These are phyloP conservation scores for Xylariaceae sp. DNA, from an alignment of 2,329 filamentous ascomycete genomes.

Conservation along the genomic window DNA sequence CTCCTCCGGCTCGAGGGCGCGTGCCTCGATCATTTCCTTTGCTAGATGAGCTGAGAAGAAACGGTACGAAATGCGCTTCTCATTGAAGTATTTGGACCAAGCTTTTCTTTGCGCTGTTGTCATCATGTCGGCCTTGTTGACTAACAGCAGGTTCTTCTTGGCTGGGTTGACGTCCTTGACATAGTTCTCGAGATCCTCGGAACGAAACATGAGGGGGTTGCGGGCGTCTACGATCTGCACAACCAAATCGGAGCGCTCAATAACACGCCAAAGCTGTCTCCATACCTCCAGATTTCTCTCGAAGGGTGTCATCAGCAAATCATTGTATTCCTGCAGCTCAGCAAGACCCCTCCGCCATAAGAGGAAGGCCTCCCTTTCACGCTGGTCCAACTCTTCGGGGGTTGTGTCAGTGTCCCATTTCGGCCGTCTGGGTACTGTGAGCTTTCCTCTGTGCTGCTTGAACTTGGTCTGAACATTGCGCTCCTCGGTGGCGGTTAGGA, in stretches of 20 bases:
- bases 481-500: slow-evolving; percentile 84
- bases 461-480: slow-evolving; percentile 76
- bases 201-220: slow-evolving; percentile 91
- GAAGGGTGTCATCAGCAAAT: slow-evolving; percentile 95
- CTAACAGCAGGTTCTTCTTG: slow-evolving; percentile 87
- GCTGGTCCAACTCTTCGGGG: slow-evolving; percentile 71
- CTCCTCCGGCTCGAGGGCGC: slow-evolving; percentile 50
- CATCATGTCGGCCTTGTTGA: slow-evolving; percentile 99
- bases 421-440: slow-evolving; percentile 88
- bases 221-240: slow-evolving; percentile 98
- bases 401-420: slow-evolving; percentile 87
- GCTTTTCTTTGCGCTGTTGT: slow-evolving; percentile 74
- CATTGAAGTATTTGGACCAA: slow-evolving; percentile 85
- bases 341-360: slow-evolving; percentile 88
- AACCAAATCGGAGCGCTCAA: slow-evolving; percentile 90
- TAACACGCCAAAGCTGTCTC: slow-evolving; percentile 96
- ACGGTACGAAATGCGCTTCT: slow-evolving; percentile 79
- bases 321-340: slow-evolving; percentile 89
- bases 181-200: slow-evolving; percentile 88
- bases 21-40: slow-evolving; percentile 80
- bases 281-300: slow-evolving; percentile 97
- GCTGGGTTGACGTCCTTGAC: slow-evolving; percentile 86
- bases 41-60: slow-evolving; percentile 96
- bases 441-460: slow-evolving; percentile 68
- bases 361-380: slow-evolving; percentile 77